phyloP scores from a whole-genome alignment of 768 basidiomycete species.

The Cyathus striatus region DNA sequence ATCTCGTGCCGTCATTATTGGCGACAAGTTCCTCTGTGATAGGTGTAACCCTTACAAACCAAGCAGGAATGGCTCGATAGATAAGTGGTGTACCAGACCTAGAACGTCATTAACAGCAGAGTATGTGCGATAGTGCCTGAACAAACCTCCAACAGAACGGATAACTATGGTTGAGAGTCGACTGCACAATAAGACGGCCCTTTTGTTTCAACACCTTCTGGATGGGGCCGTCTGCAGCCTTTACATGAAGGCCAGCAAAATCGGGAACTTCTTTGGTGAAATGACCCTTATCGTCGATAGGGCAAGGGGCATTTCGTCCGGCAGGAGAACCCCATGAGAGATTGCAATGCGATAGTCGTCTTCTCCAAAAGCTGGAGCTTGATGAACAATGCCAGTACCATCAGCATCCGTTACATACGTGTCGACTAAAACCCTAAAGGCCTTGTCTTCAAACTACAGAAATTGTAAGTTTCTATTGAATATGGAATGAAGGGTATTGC shows the following conservation, averaged over 20 bases:
- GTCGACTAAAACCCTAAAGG: slow-evolving; percentile 85
- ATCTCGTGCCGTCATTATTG: slow-evolving; percentile 88
- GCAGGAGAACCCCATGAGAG: slow-evolving; percentile 72
- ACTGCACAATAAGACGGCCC: slow-evolving; percentile 83
- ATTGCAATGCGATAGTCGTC: slow-evolving; percentile 96
- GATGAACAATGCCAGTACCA: slow-evolving; percentile 98
- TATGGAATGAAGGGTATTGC: background rate
- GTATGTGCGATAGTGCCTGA: background rate
- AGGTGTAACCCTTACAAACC: slow-evolving; percentile 90
- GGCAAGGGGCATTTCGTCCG: slow-evolving; percentile 97
- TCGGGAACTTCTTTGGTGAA: slow-evolving; percentile 91
- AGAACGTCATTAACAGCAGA: background rate
- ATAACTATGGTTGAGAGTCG: slow-evolving; percentile 85
- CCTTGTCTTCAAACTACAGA: slow-evolving; percentile 79
- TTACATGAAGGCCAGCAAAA: slow-evolving; percentile 84
- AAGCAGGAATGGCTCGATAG: slow-evolving; percentile 92
- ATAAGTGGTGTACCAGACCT: slow-evolving; percentile 95
- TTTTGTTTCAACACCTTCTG: slow-evolving; percentile 86
- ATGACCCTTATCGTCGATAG: slow-evolving; percentile 83
- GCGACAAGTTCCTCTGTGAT: slow-evolving; percentile 82
- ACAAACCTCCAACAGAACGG: slow-evolving; percentile 94
- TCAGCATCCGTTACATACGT: slow-evolving; percentile 90
- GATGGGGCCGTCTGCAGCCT: slow-evolving; percentile 94
- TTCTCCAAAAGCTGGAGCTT: slow-evolving; percentile 97
- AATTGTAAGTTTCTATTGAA: background rate